phyloP scores from a whole-genome alignment of 192 early-diverging fungal species.

The Entomortierella lignicola region DNA sequence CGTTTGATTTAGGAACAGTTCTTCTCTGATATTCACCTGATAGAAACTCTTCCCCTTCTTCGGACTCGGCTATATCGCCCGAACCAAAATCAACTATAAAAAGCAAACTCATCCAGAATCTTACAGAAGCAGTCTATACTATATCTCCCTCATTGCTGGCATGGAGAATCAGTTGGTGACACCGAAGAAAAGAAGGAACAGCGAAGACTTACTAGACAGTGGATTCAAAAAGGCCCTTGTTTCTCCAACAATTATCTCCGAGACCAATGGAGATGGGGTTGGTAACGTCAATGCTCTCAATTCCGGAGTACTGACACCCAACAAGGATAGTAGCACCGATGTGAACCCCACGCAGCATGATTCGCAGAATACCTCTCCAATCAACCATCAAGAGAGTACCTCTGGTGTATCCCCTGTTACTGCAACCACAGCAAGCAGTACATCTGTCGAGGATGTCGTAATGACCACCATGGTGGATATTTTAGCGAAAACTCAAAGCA shows the following conservation, averaged over 20 bases:
- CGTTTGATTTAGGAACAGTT: no score
- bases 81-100: no score
- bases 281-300: background rate
- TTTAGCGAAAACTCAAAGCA: constrained; percentile 24
- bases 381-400: background rate
- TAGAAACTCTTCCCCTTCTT: no score
- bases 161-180: constrained; percentile 6
- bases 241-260: background rate
- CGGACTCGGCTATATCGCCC: no score
- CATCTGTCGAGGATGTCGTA: background rate
- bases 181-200: constrained; percentile 29
- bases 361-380: background rate
- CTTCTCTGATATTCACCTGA: no score
- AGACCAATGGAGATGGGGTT: background rate
- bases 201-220: constrained; percentile 7
- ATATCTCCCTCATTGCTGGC: no score
- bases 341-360: background rate
- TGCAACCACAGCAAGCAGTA: background rate
- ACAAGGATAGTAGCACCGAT: background rate
- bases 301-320: background rate
- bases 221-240: constrained; percentile 39
- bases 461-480: constrained; percentile 39
- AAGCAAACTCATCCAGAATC: no score
- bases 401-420: background rate
- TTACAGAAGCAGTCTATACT: no score